Base-by-base conservation (phyloP, 75 land plant species). In the Larix kaempferi region DNA sequence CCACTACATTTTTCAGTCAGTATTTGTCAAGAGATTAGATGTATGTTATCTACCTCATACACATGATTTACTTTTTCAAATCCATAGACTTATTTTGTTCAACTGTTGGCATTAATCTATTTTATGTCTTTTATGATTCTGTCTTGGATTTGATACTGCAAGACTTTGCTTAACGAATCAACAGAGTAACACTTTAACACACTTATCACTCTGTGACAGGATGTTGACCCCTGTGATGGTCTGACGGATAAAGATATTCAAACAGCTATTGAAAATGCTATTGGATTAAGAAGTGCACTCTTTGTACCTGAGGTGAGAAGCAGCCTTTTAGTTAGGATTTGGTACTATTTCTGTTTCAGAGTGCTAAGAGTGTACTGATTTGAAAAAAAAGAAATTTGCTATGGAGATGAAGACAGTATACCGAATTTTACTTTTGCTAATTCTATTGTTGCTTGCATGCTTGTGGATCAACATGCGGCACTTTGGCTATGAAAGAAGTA, bases 141-240 rank as follows among this genome's bases (percentile, higher is more conserved):
- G 54, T 14, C 17, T 1, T 57, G 27, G 58, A 0, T 74, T 44
- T 19, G 17, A 6, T 13, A 3, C 23, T 17, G 6, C 22, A 61
- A 35, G 25, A 4, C 22, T 39, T 41, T 37, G 54, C 2, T 49
- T 49, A 49, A 49, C 54, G 10, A 49, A 49, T 49, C 11, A 49
- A 69, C 73, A 69, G 52, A 69, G 39, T n/a, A n/a, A 41, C 11
- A 12, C 5, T 69, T 67, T 69, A 21, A 23, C n/a, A 69, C 6
- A 69, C 39, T 41, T 69, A 16, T 69, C 11, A 69, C 41, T 21
- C 75, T 44, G 35, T 16, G 81, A 75, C 86, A 96, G 97, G 99
- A 96, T 75, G 97, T 96, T 49, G 99, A 96, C 81, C 97, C 99
- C 35, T 96, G 94, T 89, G 97, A 92, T 54, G 98, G 85, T 39